phyloP scores from a whole-genome alignment of 345 rosid species.

The Rhodamnia argentea region DNA sequence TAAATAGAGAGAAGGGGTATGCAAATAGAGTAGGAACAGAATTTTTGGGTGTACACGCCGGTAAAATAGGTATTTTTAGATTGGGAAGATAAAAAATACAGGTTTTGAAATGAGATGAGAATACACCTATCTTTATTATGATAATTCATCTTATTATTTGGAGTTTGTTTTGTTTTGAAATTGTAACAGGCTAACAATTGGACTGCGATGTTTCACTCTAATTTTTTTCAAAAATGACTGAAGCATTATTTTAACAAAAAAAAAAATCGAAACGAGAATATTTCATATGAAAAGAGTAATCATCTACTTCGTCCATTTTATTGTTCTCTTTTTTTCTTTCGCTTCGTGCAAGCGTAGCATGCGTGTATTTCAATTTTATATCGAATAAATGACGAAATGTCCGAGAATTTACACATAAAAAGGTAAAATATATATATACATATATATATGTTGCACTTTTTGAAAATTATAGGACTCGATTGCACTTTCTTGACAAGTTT shows the following conservation, averaged over 20 bases:
- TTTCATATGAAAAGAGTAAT: neutral
- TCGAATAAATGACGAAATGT: neutral
- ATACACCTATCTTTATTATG: too few species aligned
- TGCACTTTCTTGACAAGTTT: too few species aligned
- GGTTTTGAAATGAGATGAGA: neutral
- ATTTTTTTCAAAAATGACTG: too few species aligned
- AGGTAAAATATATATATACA: too few species aligned
- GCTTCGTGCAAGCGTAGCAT: accelerated
- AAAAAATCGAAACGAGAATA: too few species aligned
- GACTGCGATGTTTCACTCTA: too few species aligned
- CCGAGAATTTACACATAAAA: neutral
- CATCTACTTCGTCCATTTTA: neutral
- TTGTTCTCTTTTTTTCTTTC: neutral
- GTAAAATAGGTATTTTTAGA: neutral
- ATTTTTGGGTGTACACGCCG: neutral
- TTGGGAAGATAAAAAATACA: neutral
- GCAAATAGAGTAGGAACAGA: neutral
- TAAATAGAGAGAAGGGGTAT: neutral
- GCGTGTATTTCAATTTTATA: neutral
- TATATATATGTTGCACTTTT: too few species aligned
- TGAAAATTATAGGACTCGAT: too few species aligned
- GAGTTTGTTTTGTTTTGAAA: too few species aligned
- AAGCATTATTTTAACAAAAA: too few species aligned
- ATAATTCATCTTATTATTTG: too few species aligned
- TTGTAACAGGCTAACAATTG: too few species aligned